Conservation (phyloP, 495 filamentous ascomycete species). For the Tuber melanosporum region DNA sequence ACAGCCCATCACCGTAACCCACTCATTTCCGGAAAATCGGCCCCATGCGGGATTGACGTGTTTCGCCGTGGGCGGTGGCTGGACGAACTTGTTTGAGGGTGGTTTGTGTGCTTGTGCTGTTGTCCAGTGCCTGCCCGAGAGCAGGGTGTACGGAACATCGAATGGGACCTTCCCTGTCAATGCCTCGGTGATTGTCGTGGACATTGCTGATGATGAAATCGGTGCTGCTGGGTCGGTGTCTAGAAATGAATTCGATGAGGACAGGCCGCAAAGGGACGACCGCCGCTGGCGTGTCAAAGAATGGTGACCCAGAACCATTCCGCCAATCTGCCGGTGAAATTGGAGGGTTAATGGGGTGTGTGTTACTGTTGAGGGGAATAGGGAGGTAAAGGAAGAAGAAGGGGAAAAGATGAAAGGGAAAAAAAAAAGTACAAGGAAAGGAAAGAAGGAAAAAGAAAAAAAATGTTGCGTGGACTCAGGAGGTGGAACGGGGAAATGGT, state of each 20-base stretch:
- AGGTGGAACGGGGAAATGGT: not conserved
- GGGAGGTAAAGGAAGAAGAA: not conserved
- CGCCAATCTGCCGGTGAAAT: not conserved
- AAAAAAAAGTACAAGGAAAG: not conserved
- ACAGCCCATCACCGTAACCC: slow-evolving; percentile 30
- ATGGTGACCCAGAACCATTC: slow-evolving; percentile 28
- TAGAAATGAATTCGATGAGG: slow-evolving; percentile 28
- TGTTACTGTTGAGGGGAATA: not conserved
- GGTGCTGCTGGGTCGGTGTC: slow-evolving; percentile 22
- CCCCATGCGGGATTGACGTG: slow-evolving; percentile 40
- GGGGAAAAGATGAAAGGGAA: not conserved
- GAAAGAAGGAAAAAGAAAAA: not conserved
- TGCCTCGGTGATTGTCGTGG: not conserved
- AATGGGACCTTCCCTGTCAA: not conserved
- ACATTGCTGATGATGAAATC: slow-evolving; percentile 6
- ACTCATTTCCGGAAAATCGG: slow-evolving; percentile 36
- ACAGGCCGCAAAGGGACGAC: slow-evolving; percentile 19
- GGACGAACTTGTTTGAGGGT: not conserved
- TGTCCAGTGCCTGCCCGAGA: not conserved
- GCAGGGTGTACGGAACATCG: not conserved
- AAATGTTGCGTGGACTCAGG: not conserved
- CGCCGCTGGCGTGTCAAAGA: slow-evolving; percentile 21
- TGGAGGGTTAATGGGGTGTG: not conserved
- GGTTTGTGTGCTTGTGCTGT: slow-evolving; percentile 39
- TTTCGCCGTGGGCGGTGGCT: not conserved